Evolutionary conservation across 192 early-diverging fungal species (phyloP).

Genomic region (Cetraspora pellucida): DNA sequence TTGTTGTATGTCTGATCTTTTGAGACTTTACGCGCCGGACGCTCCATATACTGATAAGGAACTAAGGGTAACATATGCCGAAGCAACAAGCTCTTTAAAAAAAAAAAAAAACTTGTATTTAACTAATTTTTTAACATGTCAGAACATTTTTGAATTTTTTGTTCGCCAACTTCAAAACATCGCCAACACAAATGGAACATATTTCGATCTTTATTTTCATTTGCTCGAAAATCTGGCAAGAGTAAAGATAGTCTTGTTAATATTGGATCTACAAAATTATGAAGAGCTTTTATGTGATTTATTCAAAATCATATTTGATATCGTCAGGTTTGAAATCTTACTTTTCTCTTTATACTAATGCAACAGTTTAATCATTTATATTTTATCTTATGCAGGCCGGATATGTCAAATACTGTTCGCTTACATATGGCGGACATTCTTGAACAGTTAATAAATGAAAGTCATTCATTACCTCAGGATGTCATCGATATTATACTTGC

Average conservation of each 20-base stretch:
- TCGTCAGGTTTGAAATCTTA: slow-evolving; percentile 51
- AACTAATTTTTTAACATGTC: slow-evolving; percentile 8
- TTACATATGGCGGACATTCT: slow-evolving; percentile 80
- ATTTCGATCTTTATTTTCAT: slow-evolving; percentile 77
- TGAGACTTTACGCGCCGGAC: slow-evolving; percentile 92
- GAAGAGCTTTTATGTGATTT: slow-evolving; percentile 75
- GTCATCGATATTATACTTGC: slow-evolving; percentile 82
- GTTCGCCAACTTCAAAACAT: slow-evolving; percentile 72
- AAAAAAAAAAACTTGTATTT: background rate
- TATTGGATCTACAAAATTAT: slow-evolving; percentile 75
- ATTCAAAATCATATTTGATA: slow-evolving; percentile 73
- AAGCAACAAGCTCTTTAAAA: background rate
- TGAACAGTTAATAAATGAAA: slow-evolving; percentile 81
- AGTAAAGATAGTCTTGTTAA: slow-evolving; percentile 79
- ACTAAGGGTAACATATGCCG: slow-evolving; percentile 59
- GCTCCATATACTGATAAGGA: slow-evolving; percentile 82
- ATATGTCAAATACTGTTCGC: slow-evolving; percentile 77
- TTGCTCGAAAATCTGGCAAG: slow-evolving; percentile 87
- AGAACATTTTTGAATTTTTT: slow-evolving; percentile 85
- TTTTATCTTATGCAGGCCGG: slow-evolving; percentile 48
- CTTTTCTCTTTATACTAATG: slow-evolving; percentile 6
- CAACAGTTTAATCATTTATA: background rate
- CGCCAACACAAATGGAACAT: slow-evolving; percentile 56
- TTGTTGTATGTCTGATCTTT: slow-evolving; percentile 89
- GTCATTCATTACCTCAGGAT: slow-evolving; percentile 68